phyloP scores from a whole-genome alignment of 208 protist genomes.

The Acanthamoeba lenticulata region DNA sequence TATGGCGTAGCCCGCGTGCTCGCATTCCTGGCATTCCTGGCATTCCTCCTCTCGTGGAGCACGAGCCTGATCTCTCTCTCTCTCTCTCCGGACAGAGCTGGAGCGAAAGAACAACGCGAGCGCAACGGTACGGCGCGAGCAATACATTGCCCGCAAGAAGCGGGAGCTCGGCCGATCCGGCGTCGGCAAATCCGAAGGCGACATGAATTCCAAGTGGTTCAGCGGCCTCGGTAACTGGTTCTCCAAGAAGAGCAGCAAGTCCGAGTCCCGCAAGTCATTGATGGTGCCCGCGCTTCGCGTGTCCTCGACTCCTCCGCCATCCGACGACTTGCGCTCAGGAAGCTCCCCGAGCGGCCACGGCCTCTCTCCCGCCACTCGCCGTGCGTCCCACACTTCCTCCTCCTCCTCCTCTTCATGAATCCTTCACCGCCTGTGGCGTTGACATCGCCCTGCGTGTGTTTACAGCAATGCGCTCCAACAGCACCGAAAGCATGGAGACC shows the following conservation, averaged over 20 bases:
- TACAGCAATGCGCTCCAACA: background rate
- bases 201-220: conserved; percentile 21
- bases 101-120: background rate
- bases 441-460: no score
- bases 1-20: background rate
- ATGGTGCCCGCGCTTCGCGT: background rate
- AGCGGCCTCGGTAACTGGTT: background rate
- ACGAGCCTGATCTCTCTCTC: background rate
- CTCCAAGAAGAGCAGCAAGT: background rate
- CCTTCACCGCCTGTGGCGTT: no score
- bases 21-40: background rate
- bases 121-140: background rate
- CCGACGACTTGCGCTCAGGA: background rate
- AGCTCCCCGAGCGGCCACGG: background rate
- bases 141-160: background rate
- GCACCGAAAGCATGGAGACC: background rate
- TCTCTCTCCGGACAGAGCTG: background rate
- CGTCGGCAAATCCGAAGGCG: background rate
- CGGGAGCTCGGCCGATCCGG: background rate
- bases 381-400: background rate
- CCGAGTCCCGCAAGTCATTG: background rate
- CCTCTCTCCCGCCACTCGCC: background rate
- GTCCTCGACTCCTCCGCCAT: background rate
- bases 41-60: background rate
- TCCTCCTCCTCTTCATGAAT: no score